Conservation (phyloP, 208 protist genomes). For the Leishmania mexicana region DNA sequence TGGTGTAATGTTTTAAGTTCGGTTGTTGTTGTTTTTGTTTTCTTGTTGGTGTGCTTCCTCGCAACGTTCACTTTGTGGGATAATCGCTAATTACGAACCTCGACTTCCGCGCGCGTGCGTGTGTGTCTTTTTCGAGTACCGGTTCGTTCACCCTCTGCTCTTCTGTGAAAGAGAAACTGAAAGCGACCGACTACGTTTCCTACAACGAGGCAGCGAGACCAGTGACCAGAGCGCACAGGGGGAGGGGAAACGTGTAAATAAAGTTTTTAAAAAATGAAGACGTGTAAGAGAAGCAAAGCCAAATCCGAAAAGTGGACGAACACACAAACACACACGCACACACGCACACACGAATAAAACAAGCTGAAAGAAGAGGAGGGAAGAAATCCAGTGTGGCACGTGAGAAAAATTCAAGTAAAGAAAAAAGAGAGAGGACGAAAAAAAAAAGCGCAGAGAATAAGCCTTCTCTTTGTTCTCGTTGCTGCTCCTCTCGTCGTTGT, state of each 20-base stretch:
- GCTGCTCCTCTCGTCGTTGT: neutral
- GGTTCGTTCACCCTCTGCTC: neutral
- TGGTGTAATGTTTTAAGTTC: neutral
- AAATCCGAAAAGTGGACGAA: neutral
- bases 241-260: neutral
- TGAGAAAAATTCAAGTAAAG: neutral
- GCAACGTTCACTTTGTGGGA: neutral
- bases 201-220: neutral
- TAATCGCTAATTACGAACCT: neutral
- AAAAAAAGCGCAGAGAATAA: neutral
- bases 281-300: neutral
- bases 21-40: too few relatives aligned
- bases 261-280: slow-evolving; percentile 12
- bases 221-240: neutral
- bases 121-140: neutral
- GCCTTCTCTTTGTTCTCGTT: neutral
- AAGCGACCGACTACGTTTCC: neutral
- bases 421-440: too few relatives aligned
- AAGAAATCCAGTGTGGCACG: neutral
- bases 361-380: neutral
- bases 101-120: neutral
- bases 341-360: neutral
- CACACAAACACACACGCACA: neutral
- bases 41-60: neutral
- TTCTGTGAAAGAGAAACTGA: neutral